Conservation (phyloP, 345 rosid species). For the Excoecaria cochinchinensis region DNA sequence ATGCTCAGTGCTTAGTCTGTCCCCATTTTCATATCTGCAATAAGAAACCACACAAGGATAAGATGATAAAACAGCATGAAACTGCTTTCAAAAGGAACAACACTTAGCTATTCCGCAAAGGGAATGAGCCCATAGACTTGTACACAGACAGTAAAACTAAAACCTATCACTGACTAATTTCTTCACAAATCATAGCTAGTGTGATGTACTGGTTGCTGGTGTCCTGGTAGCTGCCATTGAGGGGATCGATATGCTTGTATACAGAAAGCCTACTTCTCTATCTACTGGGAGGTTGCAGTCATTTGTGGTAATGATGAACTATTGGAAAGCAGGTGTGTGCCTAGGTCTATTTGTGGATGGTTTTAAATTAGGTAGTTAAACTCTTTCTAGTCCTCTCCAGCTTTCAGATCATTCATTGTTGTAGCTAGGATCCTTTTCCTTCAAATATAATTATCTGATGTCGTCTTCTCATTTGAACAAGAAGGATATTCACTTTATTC, state of each 20-base stretch:
- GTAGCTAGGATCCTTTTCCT: background rate
- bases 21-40: too few relatives aligned
- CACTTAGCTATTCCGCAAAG: too few relatives aligned
- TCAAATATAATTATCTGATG: background rate
- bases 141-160: too few relatives aligned
- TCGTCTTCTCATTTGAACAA: background rate
- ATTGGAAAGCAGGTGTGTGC: constrained; percentile 97
- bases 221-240: constrained; percentile 92
- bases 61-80: too few relatives aligned
- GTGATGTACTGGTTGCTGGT: constrained; percentile 92
- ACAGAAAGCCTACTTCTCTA: constrained; percentile 54
- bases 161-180: too few relatives aligned
- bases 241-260: constrained; percentile 91
- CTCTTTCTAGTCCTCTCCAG: background rate
- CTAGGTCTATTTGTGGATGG: constrained; percentile 98
- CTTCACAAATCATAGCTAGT: too few relatives aligned
- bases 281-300: constrained; percentile 58
- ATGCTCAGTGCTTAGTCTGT: too few relatives aligned
- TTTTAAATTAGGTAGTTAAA: constrained; percentile 82
- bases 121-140: too few relatives aligned
- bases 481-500: too few relatives aligned
- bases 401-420: background rate
- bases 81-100: too few relatives aligned
- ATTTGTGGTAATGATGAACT: constrained; percentile 77
- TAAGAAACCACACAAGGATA: too few relatives aligned